Evolutionary conservation across 2,329 filamentous ascomycete genomes (phyloP), one percentile per base, ranked within the genome.

Genomic region (Scytalidium lignicola): DNA sequence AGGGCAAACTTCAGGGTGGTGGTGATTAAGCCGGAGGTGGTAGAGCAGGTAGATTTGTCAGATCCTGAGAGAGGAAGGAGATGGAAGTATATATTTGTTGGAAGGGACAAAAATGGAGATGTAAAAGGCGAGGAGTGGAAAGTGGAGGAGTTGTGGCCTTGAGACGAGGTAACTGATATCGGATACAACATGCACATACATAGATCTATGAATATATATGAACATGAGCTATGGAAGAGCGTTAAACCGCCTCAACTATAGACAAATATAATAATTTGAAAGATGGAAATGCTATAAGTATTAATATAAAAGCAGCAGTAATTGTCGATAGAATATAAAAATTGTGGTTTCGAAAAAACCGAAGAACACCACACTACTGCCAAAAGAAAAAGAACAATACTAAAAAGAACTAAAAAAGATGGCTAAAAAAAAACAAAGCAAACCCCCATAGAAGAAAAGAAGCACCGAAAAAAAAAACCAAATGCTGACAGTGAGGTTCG

Each of bases 1-100:
- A 73, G 83, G 56, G 71, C 70, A 58, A 83, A 88, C 63, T 88
- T 88, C 64, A 72, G 92, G 47, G 88, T 96, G 0, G 88, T 96
- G 3, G 83, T 93, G 62, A 93, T 99, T 64, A 82, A 84, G 44
- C 84, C 95, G 0, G 77, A 82, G 46, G 76, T 80, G 54, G 80
- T 89, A 13, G 83, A 88, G 64, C 71, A 74, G 55, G 67, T 83
- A 20, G 82, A 88, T 65, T 63, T 88, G 21, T 78, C 70, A 50
- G 75, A 83, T 59, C 76, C 80, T 1, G 74, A 72, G 20, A 78
- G 74, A 57, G 69, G 73, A n/a, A 70, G 74, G 48, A 72, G 85
- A 53, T 78, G 76, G 65, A 70, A 70, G 51, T 86, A 81, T 67
- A 80, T 73, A 20, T 78, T 78, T 61, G 69, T 75, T 43, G 68